Percentiles rank a stretch among this genome's conserved stretches.
Conservation (phyloP, 2,329 filamentous ascomycete species). For the Alternaria gaisen region DNA sequence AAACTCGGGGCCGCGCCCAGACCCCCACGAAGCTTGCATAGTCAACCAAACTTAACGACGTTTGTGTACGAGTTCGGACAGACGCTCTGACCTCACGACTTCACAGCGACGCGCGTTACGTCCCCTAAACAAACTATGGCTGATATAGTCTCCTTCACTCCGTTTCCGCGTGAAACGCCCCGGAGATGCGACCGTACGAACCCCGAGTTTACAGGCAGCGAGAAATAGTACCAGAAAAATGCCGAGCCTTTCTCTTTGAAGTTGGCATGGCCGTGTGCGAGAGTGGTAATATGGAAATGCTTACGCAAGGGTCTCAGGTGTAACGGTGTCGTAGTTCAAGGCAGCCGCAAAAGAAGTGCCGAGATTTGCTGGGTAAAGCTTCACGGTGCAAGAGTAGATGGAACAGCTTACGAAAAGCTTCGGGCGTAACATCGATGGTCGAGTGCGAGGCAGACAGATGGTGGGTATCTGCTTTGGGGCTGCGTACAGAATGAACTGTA, state of each 20-base stretch:
- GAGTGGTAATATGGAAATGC: not conserved
- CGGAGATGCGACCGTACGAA: not conserved
- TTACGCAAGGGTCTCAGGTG: not conserved
- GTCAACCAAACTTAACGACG: not conserved
- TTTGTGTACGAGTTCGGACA: not conserved
- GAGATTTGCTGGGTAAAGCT: not conserved
- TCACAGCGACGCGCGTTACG: not conserved
- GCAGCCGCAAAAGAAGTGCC: not conserved
- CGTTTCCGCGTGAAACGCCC: not conserved
- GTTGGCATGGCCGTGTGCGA: not conserved
- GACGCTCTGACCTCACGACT: not conserved
- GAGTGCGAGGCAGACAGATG: not conserved
- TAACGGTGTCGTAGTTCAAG: not conserved
- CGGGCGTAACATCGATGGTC: not conserved
- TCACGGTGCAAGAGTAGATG: not conserved
- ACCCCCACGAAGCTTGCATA: not conserved
- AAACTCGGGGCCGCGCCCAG: not conserved
- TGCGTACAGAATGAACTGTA: not conserved
- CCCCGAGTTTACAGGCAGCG: not conserved
- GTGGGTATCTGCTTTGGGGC: not conserved
- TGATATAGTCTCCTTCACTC: not conserved
- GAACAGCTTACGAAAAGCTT: not conserved
- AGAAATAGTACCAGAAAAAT: not conserved
- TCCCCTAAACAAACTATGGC: not conserved
- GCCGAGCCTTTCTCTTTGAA: not conserved